Percentiles rank a stretch among this genome's conserved stretches.
phyloP scores from a whole-genome alignment of 2,329 filamentous ascomycete genomes.

The Claviceps quebecensis region DNA sequence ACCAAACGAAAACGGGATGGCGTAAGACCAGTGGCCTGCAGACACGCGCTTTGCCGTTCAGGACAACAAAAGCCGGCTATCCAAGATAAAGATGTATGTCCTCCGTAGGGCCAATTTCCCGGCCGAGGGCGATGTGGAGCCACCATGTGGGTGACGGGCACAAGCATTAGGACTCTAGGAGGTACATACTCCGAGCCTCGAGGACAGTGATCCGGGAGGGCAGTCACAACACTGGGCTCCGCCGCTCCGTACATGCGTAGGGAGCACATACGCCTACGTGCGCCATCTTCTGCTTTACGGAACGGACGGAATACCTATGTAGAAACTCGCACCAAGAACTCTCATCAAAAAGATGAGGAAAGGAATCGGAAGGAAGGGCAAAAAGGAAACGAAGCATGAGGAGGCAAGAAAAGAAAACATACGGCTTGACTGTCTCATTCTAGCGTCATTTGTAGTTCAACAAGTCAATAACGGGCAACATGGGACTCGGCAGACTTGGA shows the following conservation, averaged over 20 bases:
- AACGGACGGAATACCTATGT: no score
- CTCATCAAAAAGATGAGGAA: no score
- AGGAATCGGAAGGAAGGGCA: no score
- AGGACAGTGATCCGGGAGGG: neutral
- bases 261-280: no score
- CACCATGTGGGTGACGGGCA: slow-evolving; percentile 7
- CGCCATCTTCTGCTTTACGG: no score
- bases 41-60: neutral
- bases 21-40: neutral
- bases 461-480: neutral
- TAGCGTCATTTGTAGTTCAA: neutral
- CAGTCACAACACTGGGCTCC: neutral
- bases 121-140: slow-evolving; percentile 7
- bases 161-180: slow-evolving; percentile 1
- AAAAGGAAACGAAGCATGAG: neutral
- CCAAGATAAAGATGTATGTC: neutral
- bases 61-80: neutral
- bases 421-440: neutral
- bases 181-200: no score
- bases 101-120: slow-evolving; percentile 12
- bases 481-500: neutral
- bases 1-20: slow-evolving; percentile 1
- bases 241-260: neutral
- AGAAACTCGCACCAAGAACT: no score
- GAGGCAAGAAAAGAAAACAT: neutral